These are phyloP conservation scores for Thelonectria blattea DNA, from an alignment of 2,329 filamentous ascomycete species.

Conservation along the genomic window DNA sequence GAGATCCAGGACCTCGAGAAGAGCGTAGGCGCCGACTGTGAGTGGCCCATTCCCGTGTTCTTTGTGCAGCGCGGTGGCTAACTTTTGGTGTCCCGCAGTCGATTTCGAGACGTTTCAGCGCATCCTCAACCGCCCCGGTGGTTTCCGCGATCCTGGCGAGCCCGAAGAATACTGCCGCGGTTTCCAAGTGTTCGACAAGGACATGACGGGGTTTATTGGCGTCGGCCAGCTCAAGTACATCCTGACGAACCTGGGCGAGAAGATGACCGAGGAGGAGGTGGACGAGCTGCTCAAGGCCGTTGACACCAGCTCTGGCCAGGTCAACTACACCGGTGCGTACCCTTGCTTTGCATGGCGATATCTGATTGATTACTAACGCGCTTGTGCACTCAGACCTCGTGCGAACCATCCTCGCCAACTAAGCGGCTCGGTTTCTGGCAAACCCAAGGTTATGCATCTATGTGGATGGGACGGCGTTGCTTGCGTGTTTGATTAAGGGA, in stretches of 20 bases:
- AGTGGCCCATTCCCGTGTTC: conserved; percentile 48
- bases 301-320: conserved; percentile 93
- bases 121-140: conserved; percentile 94
- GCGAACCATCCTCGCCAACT: conserved; percentile 86
- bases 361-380: too few relatives aligned
- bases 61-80: conserved; percentile 16
- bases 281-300: conserved; percentile 98
- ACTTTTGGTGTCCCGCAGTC: conserved; percentile 60
- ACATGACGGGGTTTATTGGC: conserved; percentile 96
- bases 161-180: conserved; percentile 98
- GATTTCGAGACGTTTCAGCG: conserved; percentile 98
- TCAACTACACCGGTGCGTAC: conserved; percentile 87
- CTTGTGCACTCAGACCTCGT: conserved; percentile 68
- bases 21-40: conserved; percentile 88
- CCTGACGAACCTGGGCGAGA: conserved; percentile 96
- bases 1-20: conserved; percentile 95
- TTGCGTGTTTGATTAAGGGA: conserved; percentile 40
- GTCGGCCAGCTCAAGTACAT: conserved; percentile 98
- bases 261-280: conserved; percentile 99
- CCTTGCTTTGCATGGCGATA: too few relatives aligned
- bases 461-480: conserved; percentile 43
- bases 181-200: conserved; percentile 99
- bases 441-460: conserved; percentile 42
- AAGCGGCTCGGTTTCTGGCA: conserved; percentile 39
- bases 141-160: conserved; percentile 97